Conservation (phyloP, 345 rosid species). For the Gossypium rotundifolium region DNA sequence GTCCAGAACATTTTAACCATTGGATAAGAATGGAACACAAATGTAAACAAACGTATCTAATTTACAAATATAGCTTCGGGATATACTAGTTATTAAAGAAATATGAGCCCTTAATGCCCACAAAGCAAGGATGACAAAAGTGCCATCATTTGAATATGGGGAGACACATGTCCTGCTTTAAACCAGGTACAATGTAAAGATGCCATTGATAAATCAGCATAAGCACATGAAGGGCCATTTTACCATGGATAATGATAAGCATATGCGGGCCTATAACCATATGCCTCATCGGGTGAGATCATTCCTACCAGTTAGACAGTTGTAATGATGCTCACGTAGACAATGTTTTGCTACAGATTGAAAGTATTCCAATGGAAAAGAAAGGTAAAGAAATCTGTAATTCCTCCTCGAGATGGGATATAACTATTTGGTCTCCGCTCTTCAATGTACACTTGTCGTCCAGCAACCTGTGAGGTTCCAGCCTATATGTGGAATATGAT, state of each 20-base stretch:
- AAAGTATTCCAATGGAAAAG: not conserved
- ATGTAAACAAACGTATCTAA: not conserved
- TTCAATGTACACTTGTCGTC: conserved; percentile 60
- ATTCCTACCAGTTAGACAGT: not conserved
- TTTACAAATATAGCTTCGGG: too few species aligned
- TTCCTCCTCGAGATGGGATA: conserved; percentile 55
- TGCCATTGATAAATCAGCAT: not conserved
- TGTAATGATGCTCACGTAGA: not conserved
- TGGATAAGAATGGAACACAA: not conserved
- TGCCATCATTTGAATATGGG: not conserved
- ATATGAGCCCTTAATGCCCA: too few species aligned
- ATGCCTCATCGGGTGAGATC: not conserved
- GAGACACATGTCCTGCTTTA: not conserved
- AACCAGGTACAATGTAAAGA: not conserved
- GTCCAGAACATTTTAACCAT: not conserved
- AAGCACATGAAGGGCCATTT: conserved; percentile 2
- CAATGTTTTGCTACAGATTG: not conserved
- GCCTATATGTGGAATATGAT: conserved; percentile 27
- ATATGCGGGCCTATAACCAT: not conserved
- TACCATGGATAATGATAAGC: not conserved
- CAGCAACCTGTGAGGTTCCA: conserved; percentile 46
- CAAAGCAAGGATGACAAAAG: too few species aligned
- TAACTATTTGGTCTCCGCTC: conserved; percentile 61
- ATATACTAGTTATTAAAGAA: too few species aligned
- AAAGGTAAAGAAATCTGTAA: conserved; percentile 26